Conservation (phyloP, 2,329 filamentous ascomycete genomes). For the Dothideomycetidae sp. region DNA sequence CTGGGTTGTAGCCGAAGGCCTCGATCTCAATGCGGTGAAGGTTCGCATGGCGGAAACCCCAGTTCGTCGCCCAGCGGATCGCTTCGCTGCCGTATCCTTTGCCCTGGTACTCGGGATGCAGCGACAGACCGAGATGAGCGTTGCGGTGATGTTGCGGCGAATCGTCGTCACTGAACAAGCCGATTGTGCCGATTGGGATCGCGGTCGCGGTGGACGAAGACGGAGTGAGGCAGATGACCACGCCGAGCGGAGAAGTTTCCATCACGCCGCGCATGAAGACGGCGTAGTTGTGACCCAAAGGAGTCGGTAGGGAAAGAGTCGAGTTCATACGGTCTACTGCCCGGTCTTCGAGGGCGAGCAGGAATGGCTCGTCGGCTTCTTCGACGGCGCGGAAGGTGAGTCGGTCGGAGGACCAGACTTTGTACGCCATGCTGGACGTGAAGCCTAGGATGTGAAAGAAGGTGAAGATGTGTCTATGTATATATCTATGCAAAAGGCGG, state of each 20-base stretch:
- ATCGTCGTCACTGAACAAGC: too few relatives aligned
- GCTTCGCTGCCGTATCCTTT: constrained; percentile 35
- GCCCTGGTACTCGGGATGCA: constrained; percentile 24
- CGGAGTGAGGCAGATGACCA: constrained; percentile 25
- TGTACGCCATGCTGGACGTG: too few relatives aligned
- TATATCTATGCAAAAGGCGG: too few relatives aligned
- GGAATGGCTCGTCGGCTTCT: constrained; percentile 18
- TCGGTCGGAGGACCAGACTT: too few relatives aligned
- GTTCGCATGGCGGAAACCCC: constrained; percentile 32
- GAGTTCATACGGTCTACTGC: too few relatives aligned
- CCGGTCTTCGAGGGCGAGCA: neutral
- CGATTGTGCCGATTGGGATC: too few relatives aligned
- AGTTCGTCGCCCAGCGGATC: constrained; percentile 34
- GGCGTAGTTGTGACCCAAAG: too few relatives aligned
- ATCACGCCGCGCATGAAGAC: too few relatives aligned
- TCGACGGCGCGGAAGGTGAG: constrained; percentile 27
- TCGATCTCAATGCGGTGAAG: constrained; percentile 32
- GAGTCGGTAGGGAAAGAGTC: neutral
- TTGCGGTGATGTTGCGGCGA: constrained; percentile 27
- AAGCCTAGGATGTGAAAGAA: too few relatives aligned
- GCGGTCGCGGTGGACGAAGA: too few relatives aligned
- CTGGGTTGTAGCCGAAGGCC: constrained; percentile 30
- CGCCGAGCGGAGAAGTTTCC: constrained; percentile 21
- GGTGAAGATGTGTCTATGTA: too few relatives aligned
- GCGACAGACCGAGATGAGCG: constrained; percentile 28